Evolutionary conservation across 2,329 filamentous ascomycete species (phyloP).

Genomic region (Fusarium tricinctum): DNA sequence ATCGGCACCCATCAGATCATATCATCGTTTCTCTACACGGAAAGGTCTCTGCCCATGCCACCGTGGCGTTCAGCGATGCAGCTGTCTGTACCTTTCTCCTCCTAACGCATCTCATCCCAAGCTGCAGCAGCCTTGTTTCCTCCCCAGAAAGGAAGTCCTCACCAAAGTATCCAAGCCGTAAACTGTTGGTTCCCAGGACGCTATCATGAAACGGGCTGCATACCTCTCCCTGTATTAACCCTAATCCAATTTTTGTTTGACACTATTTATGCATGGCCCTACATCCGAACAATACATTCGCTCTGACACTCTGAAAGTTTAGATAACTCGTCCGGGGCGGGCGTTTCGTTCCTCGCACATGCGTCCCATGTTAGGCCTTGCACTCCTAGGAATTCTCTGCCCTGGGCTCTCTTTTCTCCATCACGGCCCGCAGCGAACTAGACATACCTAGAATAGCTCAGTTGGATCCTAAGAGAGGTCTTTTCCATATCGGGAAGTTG

Average conservation of each 20-base stretch:
- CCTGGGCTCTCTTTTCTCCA: background rate
- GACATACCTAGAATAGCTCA: background rate
- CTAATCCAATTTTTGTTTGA: constrained; percentile 14
- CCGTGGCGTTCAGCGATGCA: background rate
- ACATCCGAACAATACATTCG: background rate
- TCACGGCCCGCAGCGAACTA: background rate
- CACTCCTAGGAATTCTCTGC: background rate
- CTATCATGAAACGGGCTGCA: constrained; percentile 23
- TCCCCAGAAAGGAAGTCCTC: background rate
- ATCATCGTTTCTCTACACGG: background rate
- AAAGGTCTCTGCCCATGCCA: background rate
- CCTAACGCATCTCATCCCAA: background rate
- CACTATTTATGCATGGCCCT: constrained; percentile 21
- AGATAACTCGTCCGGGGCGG: background rate
- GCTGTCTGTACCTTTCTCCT: background rate
- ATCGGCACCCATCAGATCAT: constrained; percentile 10
- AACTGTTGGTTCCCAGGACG: constrained; percentile 7
- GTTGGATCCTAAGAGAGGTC: background rate
- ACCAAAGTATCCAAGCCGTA: background rate
- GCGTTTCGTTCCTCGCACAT: background rate
- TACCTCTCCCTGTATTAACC: constrained; percentile 19
- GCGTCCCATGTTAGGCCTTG: background rate
- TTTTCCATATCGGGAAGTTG: constrained; percentile 14
- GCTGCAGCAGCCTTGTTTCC: constrained; percentile 3
- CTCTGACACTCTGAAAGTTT: background rate